Conservation (phyloP, 2,329 filamentous ascomycete genomes). For the Magnaporthiopsis poae region DNA sequence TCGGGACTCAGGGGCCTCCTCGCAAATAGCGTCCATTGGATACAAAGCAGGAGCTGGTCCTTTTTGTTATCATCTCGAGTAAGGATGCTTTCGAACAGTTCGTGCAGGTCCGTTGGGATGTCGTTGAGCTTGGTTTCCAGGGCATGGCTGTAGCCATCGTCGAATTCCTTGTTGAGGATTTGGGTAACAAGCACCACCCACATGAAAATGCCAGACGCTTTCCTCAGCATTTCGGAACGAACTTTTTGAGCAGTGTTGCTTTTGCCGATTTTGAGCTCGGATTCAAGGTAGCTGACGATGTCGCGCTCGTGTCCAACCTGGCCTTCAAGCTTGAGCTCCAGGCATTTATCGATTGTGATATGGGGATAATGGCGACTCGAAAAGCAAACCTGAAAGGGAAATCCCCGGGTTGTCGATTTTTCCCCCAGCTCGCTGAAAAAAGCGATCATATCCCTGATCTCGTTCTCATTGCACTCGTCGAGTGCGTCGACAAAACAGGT, state of each 20-base stretch:
- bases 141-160: conserved; percentile 17
- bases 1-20: conserved; percentile 28
- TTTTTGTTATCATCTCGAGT: conserved; percentile 33
- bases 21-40: conserved; percentile 47
- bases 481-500: conserved; percentile 31
- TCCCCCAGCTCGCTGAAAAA: conserved; percentile 31
- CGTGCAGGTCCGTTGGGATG: conserved; percentile 29
- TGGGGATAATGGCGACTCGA: conserved; percentile 40
- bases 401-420: conserved; percentile 9
- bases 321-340: conserved; percentile 24
- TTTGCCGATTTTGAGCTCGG: conserved; percentile 18
- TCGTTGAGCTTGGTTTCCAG: conserved; percentile 22
- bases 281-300: conserved; percentile 22
- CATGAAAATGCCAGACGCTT: conserved; percentile 33
- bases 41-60: conserved; percentile 31
- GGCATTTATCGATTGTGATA: conserved; percentile 23
- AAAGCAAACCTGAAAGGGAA: conserved; percentile 28
- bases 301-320: conserved; percentile 26
- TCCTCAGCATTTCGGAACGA: conserved; percentile 21
- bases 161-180: conserved; percentile 27
- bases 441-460: conserved; percentile 32
- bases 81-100: conserved; percentile 43
- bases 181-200: conserved; percentile 31
- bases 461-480: conserved; percentile 36
- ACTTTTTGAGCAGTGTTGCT: conserved; percentile 13